Conservation (phyloP, 805 yeast genomes). For the Komagataella pastoris region DNA sequence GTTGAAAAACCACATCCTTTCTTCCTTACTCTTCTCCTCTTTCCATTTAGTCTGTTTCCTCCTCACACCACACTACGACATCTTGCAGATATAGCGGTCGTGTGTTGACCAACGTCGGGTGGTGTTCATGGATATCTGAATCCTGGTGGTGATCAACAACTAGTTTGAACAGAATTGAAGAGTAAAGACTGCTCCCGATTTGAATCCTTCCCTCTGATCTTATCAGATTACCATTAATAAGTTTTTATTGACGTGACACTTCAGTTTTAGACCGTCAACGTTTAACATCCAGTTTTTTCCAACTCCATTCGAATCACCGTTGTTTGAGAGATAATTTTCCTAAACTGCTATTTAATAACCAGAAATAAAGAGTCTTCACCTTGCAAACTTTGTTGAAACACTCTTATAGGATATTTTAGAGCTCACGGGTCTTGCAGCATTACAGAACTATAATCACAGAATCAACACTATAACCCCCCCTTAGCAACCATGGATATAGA, state of each 20-base stretch:
- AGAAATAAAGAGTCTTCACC: not conserved
- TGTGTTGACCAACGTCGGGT: not conserved
- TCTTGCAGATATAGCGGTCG: not conserved
- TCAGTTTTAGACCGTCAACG: not conserved
- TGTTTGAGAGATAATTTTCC: not conserved
- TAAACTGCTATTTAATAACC: not conserved
- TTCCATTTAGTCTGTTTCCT: not conserved
- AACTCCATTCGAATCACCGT: not conserved
- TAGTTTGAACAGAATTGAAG: not conserved
- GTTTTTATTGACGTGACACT: not conserved
- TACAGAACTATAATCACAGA: not conserved
- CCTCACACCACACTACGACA: not conserved
- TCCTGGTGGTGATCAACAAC: not conserved
- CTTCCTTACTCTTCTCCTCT: not conserved
- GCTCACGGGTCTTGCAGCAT: not conserved
- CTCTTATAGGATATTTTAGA: not conserved
- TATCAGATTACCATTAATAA: not conserved
- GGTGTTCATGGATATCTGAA: not conserved
- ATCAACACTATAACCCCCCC: not conserved
- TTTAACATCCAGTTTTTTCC: not conserved
- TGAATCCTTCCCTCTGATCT: not conserved
- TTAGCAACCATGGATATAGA: slow-evolving; percentile 51
- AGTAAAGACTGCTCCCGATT: not conserved
- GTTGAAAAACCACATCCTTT: no score
- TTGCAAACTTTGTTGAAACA: not conserved